Conservation (phyloP, 345 rosid species). For the Geranium rotundifolium region DNA sequence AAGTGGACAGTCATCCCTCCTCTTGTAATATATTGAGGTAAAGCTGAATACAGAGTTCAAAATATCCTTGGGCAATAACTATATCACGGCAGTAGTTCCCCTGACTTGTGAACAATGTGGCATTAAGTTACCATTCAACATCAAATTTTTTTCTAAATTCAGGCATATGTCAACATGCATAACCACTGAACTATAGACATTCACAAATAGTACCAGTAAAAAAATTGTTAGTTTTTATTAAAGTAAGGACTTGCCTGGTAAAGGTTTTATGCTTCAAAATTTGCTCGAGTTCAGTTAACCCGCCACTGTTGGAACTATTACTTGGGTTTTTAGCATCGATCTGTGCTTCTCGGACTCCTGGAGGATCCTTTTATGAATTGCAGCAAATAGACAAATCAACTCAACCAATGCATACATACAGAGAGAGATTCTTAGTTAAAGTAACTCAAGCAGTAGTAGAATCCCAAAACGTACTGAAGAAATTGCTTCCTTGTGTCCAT, state of each 20-base stretch:
- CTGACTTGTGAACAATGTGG: not conserved
- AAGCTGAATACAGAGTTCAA: not conserved
- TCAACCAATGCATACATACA: too few species aligned
- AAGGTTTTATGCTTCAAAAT: slow-evolving; percentile 53
- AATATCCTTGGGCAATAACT: not conserved
- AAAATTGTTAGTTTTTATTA: not conserved
- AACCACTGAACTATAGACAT: not conserved
- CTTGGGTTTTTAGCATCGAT: slow-evolving; percentile 12
- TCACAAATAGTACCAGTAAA: not conserved
- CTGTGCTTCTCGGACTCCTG: slow-evolving; percentile 15
- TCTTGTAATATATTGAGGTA: too few species aligned
- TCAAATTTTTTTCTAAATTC: not conserved
- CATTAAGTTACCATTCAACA: too few species aligned
- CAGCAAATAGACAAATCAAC: not conserved
- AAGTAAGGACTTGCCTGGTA: slow-evolving; percentile 35
- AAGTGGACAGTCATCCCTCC: not conserved
- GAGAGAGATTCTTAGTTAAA: not conserved
- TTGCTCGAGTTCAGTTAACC: slow-evolving; percentile 33
- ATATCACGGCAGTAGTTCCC: not conserved
- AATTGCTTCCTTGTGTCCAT: slow-evolving; percentile 10
- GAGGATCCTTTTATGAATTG: slow-evolving; percentile 17
- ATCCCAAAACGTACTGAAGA: slow-evolving; percentile 19
- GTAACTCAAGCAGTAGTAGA: not conserved
- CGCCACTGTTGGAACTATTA: slow-evolving; percentile 16
- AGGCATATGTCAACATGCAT: not conserved